Percentiles rank a stretch among this genome's conserved stretches.
phyloP scores from a whole-genome alignment of 2,329 filamentous ascomycete species.

The Aspergillus ustus region DNA sequence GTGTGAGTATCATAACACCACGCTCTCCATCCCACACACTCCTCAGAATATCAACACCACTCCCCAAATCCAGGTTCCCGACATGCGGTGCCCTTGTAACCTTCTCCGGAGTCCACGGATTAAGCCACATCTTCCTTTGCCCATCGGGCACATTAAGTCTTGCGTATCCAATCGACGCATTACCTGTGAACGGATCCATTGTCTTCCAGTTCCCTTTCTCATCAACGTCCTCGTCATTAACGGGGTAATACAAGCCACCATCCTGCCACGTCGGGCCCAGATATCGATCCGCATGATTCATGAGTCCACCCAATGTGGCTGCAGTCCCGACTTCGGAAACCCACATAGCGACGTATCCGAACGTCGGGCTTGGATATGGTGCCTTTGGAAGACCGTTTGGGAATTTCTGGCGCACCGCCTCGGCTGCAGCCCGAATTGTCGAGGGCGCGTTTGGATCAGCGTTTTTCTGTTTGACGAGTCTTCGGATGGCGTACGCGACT shows the following conservation, averaged over 20 bases:
- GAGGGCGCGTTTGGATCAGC: background rate
- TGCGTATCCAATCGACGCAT: constrained; percentile 42
- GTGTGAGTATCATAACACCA: constrained; percentile 1
- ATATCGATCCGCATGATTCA: constrained; percentile 4
- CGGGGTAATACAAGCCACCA: constrained; percentile 7
- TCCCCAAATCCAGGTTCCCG: constrained; percentile 24
- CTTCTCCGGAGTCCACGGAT: constrained; percentile 39
- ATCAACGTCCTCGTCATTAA: background rate
- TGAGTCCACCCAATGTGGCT: background rate
- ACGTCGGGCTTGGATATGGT: background rate
- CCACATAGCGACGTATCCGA: constrained; percentile 12
- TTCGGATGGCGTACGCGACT: background rate
- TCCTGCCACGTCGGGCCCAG: constrained; percentile 6
- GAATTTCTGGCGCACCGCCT: background rate
- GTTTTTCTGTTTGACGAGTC: background rate
- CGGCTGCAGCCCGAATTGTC: background rate
- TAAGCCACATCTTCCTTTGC: constrained; percentile 11
- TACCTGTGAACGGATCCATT: constrained; percentile 44
- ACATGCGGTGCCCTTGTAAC: constrained; percentile 39
- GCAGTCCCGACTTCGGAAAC: constrained; percentile 6
- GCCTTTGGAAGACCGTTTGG: background rate
- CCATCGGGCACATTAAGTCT: constrained; percentile 41
- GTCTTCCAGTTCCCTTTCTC: constrained; percentile 8
- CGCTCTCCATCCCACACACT: constrained; percentile 24
- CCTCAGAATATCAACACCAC: constrained; percentile 31